These are phyloP conservation scores for Corchorus capsularis DNA, from an alignment of 345 rosid genomes.

Conservation along the genomic window DNA sequence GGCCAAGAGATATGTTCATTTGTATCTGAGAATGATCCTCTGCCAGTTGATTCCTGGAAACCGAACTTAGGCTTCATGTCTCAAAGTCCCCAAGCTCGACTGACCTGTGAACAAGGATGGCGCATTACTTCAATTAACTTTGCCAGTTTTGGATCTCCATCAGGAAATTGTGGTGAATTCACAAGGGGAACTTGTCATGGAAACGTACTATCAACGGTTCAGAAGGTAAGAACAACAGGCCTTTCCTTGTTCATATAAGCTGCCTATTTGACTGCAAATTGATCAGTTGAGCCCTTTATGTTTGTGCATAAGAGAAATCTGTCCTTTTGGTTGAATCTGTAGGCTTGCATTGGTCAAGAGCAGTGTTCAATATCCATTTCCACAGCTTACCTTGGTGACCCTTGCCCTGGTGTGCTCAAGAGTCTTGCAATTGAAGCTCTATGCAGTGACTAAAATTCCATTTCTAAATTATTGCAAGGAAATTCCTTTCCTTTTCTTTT, in stretches of 20 bases:
- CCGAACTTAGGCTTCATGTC: slow-evolving; percentile 29
- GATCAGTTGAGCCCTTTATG: not conserved
- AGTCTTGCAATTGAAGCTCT: slow-evolving; percentile 53
- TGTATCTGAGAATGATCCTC: slow-evolving; percentile 56
- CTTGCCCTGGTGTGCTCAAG: slow-evolving; percentile 49
- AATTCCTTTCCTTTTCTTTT: not conserved
- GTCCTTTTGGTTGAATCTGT: slow-evolving; percentile 23
- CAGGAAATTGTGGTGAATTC: slow-evolving; percentile 55
- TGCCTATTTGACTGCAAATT: not conserved
- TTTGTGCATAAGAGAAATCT: not conserved
- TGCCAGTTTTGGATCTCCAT: slow-evolving; percentile 64
- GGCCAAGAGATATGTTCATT: slow-evolving; percentile 56
- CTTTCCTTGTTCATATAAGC: not conserved
- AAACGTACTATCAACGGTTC: slow-evolving; percentile 30
- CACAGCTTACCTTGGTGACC: slow-evolving; percentile 41
- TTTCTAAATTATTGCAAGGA: not conserved
- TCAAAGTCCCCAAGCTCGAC: slow-evolving; percentile 45
- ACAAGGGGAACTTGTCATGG: slow-evolving; percentile 48
- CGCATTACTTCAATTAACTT: slow-evolving; percentile 47
- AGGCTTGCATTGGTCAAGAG: slow-evolving; percentile 61
- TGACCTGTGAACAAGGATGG: slow-evolving; percentile 62
- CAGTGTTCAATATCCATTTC: slow-evolving; percentile 48
- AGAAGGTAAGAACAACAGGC: slow-evolving; percentile 40
- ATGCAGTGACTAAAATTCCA: slow-evolving; percentile 32
- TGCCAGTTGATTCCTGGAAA: slow-evolving; percentile 54